A percentile compares a stretch with the other conserved stretches of the same genome.
Evolutionary conservation across 352 stramenopile genomes (phyloP).

Genomic region (Phytophthora capsici): DNA sequence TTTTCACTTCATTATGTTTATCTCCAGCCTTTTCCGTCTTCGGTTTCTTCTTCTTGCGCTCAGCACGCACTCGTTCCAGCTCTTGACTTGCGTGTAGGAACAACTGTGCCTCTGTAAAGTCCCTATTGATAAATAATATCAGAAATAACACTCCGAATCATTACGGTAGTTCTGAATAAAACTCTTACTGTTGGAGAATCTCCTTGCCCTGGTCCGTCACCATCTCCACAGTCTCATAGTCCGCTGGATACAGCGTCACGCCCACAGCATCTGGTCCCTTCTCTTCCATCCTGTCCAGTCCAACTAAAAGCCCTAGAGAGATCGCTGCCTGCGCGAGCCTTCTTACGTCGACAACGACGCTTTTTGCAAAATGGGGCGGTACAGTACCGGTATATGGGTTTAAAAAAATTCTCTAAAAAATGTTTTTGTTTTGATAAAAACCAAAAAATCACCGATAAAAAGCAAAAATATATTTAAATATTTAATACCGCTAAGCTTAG

Average conservation of each 20-base stretch:
- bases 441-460: too few species aligned
- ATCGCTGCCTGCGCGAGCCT: constrained; percentile 1
- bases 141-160: constrained; percentile 1
- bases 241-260: constrained; percentile 81
- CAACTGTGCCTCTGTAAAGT: constrained; percentile 84
- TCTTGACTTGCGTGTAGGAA: constrained; percentile 88
- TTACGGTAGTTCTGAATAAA: not conserved
- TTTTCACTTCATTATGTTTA: constrained; percentile 28
- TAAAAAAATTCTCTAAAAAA: too few species aligned
- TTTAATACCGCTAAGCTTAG: too few species aligned
- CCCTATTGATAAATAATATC: constrained; percentile 39
- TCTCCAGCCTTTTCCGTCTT: constrained; percentile 21
- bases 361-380: constrained; percentile 23
- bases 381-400: not conserved
- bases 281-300: constrained; percentile 45
- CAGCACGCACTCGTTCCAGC: constrained; percentile 63
- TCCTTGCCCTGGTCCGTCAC: constrained; percentile 82
- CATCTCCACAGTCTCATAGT: constrained; percentile 84
- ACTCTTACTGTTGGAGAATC: constrained; percentile 71
- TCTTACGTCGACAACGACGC: constrained; percentile 3
- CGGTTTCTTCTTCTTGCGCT: constrained; percentile 73
- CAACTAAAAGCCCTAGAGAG: not conserved
- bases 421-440: too few species aligned
- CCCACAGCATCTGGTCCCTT: constrained; percentile 54
- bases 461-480: too few species aligned